Evolutionary conservation across 345 rosid species (phyloP).

Genomic region (Trapa incisa): DNA sequence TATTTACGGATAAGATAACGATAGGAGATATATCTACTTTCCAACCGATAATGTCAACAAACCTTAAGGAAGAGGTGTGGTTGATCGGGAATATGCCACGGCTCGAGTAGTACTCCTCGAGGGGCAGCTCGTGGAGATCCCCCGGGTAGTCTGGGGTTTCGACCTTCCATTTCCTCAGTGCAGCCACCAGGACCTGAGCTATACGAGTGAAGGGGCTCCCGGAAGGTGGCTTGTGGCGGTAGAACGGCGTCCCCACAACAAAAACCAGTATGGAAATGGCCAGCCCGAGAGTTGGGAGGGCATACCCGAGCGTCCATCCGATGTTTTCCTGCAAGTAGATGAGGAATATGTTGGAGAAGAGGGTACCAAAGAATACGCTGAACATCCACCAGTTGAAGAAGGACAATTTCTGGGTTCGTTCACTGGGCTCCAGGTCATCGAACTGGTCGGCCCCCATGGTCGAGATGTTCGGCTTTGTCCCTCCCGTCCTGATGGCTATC

Average conservation of each 20-base stretch:
- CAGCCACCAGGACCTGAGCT: constrained; percentile 38
- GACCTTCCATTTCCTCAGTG: constrained; percentile 29
- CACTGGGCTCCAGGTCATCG: constrained; percentile 47
- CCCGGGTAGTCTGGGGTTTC: constrained; percentile 27
- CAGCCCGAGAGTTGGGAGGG: constrained; percentile 35
- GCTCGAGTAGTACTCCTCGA: constrained; percentile 22
- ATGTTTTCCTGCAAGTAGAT: constrained; percentile 41
- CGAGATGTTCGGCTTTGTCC: constrained; percentile 57
- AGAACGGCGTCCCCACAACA: constrained; percentile 32
- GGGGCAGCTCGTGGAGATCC: constrained; percentile 34
- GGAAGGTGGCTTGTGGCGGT: constrained; percentile 36
- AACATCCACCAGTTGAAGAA: constrained; percentile 74
- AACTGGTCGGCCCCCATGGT: constrained; percentile 68
- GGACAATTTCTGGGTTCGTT: constrained; percentile 43
- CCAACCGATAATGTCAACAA: too few relatives aligned
- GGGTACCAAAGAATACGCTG: constrained; percentile 46
- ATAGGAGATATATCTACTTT: too few relatives aligned
- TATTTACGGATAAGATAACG: too few relatives aligned
- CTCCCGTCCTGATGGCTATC: constrained; percentile 38
- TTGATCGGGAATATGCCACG: constrained; percentile 25
- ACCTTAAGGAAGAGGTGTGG: constrained; percentile 39
- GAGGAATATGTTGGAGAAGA: constrained; percentile 41
- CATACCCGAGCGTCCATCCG: constrained; percentile 39
- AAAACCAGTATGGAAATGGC: constrained; percentile 28
- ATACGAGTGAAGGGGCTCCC: constrained; percentile 43